Evolutionary conservation across 768 basidiomycete species (phyloP), one percentile per base, ranked within the genome.

Genomic region (Cyclocybe aegerita): DNA sequence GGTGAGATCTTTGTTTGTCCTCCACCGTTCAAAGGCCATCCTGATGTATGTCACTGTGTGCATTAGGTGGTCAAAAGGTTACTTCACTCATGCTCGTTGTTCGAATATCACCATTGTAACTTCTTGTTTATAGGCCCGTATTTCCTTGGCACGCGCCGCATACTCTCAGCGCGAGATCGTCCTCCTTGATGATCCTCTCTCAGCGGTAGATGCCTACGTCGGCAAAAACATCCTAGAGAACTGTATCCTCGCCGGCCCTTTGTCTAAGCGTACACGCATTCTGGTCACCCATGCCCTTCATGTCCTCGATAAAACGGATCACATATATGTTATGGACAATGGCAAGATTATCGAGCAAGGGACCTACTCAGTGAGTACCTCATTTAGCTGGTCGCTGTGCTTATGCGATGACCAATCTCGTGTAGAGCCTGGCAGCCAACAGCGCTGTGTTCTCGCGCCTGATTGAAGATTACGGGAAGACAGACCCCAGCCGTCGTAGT

Each of bases 101-200:
- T 4, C 15, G 16, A n/a, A 30, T 36, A 5, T 29, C 12, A 10
- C 17, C 11, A 49, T 42, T 43, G 36, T 49, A 11, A 55, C 5
- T 12, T 38, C 45, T 15, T 49, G 12, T 37, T 16, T 54, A 17
- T 58, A 86, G 79, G 85, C 86, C 35, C 82, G 87, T n/a, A 78
- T 90, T 4, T 85, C 84, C 1, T 69, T 91, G 16, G 91, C 90
- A 0, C 73, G 91, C 23, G 88, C 88, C 0, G 85, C 85, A 1
- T 94, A 92, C 60, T 83, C 87, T 3, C 69, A 76, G 0, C 76
- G 86, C 1, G 86, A 90, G 50, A 76, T 93, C 46, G 81, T 90
- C 37, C 77, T 93, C 10, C 75, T 93, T 29, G 90, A 94, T 60
- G 91, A 94, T 61, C 86, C 90, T 11, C 77, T 93, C 32, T 82